Percentiles rank a stretch among this genome's conserved stretches.
Evolutionary conservation across 257 asterid genomes (phyloP).

Genomic region (Salvia hispanica): DNA sequence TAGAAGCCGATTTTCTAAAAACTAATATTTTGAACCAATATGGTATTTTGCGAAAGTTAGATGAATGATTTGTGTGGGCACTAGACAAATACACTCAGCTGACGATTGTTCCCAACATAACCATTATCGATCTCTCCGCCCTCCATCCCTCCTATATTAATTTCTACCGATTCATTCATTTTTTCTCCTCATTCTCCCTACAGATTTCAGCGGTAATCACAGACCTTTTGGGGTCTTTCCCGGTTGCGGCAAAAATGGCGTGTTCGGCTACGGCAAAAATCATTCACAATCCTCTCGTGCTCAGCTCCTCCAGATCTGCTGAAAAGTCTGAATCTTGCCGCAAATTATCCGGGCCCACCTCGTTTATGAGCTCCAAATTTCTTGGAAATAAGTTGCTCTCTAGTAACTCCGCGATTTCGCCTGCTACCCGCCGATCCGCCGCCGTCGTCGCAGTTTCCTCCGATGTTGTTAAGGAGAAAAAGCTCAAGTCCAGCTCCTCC

Average conservation of each 20-base stretch:
- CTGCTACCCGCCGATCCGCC: slow-evolving; percentile 50
- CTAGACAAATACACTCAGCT: too few relatives aligned
- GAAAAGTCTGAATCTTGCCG: slow-evolving; percentile 46
- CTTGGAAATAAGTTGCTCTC: slow-evolving; percentile 36
- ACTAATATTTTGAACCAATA: too few relatives aligned
- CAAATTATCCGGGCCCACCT: slow-evolving; percentile 32
- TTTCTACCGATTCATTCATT: slow-evolving; percentile 14
- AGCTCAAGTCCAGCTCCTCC: slow-evolving; percentile 50
- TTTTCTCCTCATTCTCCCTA: slow-evolving; percentile 1
- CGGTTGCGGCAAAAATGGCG: slow-evolving; percentile 27
- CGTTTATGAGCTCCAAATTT: slow-evolving; percentile 51
- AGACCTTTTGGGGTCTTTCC: not conserved
- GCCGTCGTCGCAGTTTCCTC: slow-evolving; percentile 64
- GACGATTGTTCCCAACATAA: slow-evolving; percentile 54
- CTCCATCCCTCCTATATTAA: slow-evolving; percentile 24
- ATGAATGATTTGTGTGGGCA: too few relatives aligned
- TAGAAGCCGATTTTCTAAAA: too few relatives aligned
- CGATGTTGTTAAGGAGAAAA: slow-evolving; percentile 77
- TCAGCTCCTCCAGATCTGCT: slow-evolving; percentile 63
- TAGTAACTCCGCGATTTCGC: slow-evolving; percentile 32
- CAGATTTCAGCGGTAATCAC: not conserved
- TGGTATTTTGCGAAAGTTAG: too few relatives aligned
- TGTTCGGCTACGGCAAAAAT: too few relatives aligned
- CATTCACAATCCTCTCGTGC: slow-evolving; percentile 53
- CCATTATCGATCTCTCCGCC: slow-evolving; percentile 62